Percentiles rank a stretch among this genome's conserved stretches.
These are phyloP conservation scores for Phyllosticta paracitricarpa DNA, from an alignment of 2,329 filamentous ascomycete species.

Conservation along the genomic window DNA sequence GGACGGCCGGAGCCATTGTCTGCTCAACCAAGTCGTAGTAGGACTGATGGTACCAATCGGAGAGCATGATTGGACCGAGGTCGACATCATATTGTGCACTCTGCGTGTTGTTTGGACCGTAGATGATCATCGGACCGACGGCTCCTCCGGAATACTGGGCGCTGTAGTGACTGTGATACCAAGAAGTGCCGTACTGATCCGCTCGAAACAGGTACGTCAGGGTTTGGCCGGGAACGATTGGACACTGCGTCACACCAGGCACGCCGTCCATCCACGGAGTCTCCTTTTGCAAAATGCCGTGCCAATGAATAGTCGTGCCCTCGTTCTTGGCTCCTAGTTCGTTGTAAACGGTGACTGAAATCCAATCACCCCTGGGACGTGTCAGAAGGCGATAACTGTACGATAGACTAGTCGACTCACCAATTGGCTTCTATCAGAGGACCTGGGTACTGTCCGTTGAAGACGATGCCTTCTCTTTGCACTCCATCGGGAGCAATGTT, in stretches of 20 bases:
- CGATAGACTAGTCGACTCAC: constrained; percentile 21
- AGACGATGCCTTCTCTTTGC: constrained; percentile 17
- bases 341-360: constrained; percentile 17
- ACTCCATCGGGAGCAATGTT: constrained; percentile 20
- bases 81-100: constrained; percentile 19
- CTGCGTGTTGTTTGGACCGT: constrained; percentile 16
- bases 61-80: constrained; percentile 19
- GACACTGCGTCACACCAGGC: constrained; percentile 25
- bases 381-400: constrained; percentile 5
- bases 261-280: constrained; percentile 29
- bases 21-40: constrained; percentile 14
- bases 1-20: constrained; percentile 16
- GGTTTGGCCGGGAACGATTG: constrained; percentile 23
- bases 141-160: constrained; percentile 21
- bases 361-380: constrained; percentile 20
- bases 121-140: constrained; percentile 19
- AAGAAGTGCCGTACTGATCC: constrained; percentile 24
- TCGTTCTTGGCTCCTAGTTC: constrained; percentile 19
- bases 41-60: constrained; percentile 17
- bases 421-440: constrained; percentile 25
- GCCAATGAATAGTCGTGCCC: constrained; percentile 26
- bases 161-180: constrained; percentile 17
- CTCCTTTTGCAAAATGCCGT: constrained; percentile 24
- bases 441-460: constrained; percentile 25
- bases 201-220: constrained; percentile 21